A percentile compares a stretch with the other conserved stretches of the same genome.
These are phyloP conservation scores for Bruguiera gymnorhiza DNA, from an alignment of 345 rosid species.

Conservation along the genomic window DNA sequence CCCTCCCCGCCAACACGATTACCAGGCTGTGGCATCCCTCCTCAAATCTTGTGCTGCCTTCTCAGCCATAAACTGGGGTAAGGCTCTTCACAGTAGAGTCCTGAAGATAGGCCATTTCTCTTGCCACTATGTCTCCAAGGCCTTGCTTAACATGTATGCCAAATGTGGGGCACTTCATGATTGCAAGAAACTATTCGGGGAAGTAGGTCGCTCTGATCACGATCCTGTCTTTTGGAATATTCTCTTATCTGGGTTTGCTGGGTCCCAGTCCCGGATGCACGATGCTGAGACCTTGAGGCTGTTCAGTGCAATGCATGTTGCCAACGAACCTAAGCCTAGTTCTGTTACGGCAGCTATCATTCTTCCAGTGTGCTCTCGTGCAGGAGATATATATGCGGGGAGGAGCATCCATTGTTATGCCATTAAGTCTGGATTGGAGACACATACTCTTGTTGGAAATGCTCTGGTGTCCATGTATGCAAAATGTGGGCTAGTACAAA, in stretches of 20 bases:
- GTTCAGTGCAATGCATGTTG: constrained; percentile 45
- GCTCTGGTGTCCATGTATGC: constrained; percentile 76
- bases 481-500: constrained; percentile 48
- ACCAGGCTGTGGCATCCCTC: constrained; percentile 46
- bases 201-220: constrained; percentile 29
- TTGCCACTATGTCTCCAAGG: constrained; percentile 57
- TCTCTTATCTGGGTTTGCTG: constrained; percentile 59
- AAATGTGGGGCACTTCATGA: constrained; percentile 58
- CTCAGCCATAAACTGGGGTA: constrained; percentile 44
- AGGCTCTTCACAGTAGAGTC: constrained; percentile 44
- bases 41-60: constrained; percentile 59
- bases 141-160: constrained; percentile 74
- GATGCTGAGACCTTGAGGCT: constrained; percentile 47
- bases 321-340: constrained; percentile 46
- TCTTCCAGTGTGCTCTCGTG: constrained; percentile 71
- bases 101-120: constrained; percentile 49
- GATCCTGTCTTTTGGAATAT: constrained; percentile 86
- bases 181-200: constrained; percentile 50
- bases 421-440: constrained; percentile 57
- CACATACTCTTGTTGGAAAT: constrained; percentile 68
- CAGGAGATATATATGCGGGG: constrained; percentile 46
- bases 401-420: constrained; percentile 49
- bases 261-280: constrained; percentile 40
- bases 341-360: constrained; percentile 55
- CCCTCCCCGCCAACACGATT: constrained; percentile 22